These are phyloP conservation scores for Mucor velutinosus DNA, from an alignment of 371 early-diverging fungal species.

Conservation along the genomic window DNA sequence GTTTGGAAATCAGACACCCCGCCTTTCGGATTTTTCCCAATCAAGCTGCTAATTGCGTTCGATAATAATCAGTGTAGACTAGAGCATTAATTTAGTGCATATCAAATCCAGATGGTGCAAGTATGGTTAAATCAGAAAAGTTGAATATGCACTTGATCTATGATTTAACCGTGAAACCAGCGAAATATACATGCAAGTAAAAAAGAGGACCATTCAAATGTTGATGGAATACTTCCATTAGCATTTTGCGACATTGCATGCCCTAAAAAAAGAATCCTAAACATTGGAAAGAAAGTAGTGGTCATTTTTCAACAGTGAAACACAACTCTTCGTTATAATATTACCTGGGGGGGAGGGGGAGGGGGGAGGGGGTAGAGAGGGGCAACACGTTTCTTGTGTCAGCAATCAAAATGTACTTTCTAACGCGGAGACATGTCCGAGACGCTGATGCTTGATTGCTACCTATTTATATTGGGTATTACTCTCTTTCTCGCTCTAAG, in stretches of 20 bases:
- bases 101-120: background rate
- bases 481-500: background rate
- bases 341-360: background rate
- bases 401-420: background rate
- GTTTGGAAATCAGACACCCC: background rate
- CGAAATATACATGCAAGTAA: background rate
- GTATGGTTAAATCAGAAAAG: background rate
- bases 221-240: background rate
- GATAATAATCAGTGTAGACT: too few relatives aligned
- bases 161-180: slow-evolving; percentile 3
- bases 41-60: background rate
- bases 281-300: background rate
- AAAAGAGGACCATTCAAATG: background rate
- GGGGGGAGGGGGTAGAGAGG: background rate
- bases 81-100: background rate
- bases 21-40: slow-evolving; percentile 7
- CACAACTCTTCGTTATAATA: background rate
- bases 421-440: background rate
- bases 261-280: background rate
- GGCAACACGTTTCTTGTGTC: too few relatives aligned
- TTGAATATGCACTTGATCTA: background rate
- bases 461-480: background rate
- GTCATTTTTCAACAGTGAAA: background rate
- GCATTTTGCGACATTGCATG: background rate
- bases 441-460: background rate